Evolutionary conservation across 306 rosid genomes (phyloP).

Genomic region (Corylus americana): DNA sequence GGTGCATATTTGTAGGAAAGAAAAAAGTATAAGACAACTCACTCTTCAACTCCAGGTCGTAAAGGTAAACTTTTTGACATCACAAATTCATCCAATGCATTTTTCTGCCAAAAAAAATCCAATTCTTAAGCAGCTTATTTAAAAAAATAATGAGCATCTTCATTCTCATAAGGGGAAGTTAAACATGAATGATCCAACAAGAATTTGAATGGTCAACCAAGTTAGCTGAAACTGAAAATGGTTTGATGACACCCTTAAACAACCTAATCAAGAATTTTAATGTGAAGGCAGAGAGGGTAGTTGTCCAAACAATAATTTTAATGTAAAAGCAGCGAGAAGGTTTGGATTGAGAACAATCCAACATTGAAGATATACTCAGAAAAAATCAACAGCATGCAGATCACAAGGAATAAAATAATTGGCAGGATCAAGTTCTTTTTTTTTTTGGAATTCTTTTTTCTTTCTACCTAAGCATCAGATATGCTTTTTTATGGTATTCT

Average conservation of each 20-base stretch:
- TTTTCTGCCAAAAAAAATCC: slow-evolving; percentile 56
- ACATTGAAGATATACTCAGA: not conserved
- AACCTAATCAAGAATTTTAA: slow-evolving; percentile 26
- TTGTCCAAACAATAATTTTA: slow-evolving; percentile 12
- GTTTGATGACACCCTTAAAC: slow-evolving; percentile 20
- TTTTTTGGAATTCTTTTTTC: too few relatives aligned
- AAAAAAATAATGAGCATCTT: slow-evolving; percentile 17
- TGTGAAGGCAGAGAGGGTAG: slow-evolving; percentile 5
- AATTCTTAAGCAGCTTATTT: slow-evolving; percentile 29
- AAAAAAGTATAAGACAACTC: slow-evolving; percentile 44
- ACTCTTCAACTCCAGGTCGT: slow-evolving; percentile 92
- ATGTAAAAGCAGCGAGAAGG: not conserved
- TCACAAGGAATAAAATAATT: not conserved
- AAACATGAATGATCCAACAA: not conserved
- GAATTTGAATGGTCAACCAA: slow-evolving; percentile 2
- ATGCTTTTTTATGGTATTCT: too few relatives aligned
- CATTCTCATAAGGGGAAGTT: slow-evolving; percentile 17
- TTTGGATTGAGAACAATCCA: not conserved
- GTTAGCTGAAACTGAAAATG: slow-evolving; percentile 15
- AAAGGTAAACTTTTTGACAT: slow-evolving; percentile 66
- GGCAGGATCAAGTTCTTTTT: too few relatives aligned
- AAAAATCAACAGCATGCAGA: not conserved
- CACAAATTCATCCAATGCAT: slow-evolving; percentile 67
- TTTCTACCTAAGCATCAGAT: too few relatives aligned
- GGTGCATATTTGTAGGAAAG: slow-evolving; percentile 2